Conservation (phyloP, 441 rosid genomes). For the Euphorbia schlechtendalii region DNA sequence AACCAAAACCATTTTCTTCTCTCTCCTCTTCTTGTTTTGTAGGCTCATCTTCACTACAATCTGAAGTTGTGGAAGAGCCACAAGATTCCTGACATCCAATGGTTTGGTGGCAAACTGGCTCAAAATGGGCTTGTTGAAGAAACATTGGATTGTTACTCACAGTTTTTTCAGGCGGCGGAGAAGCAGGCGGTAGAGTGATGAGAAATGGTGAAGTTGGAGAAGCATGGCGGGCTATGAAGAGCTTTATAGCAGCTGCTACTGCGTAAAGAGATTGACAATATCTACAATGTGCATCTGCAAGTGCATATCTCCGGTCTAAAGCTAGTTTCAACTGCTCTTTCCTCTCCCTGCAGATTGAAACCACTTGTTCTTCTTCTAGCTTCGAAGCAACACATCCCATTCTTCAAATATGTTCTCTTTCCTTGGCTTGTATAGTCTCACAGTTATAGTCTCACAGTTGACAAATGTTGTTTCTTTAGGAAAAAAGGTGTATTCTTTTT, state of each 20-base stretch:
- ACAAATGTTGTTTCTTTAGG: conserved; percentile 25
- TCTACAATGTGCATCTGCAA: conserved; percentile 82
- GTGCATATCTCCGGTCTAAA: conserved; percentile 61
- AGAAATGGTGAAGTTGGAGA: conserved; percentile 62
- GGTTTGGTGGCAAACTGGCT: conserved; percentile 38
- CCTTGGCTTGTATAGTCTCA: conserved; percentile 19
- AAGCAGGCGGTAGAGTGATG: conserved; percentile 50
- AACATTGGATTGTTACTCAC: conserved; percentile 47
- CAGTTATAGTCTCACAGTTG: conserved; percentile 18
- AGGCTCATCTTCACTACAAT: conserved; percentile 36
- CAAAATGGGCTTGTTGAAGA: conserved; percentile 46
- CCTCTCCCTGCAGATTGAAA: conserved; percentile 75
- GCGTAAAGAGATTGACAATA: conserved; percentile 84
- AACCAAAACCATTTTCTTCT: conserved; percentile 20
- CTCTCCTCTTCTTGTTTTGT: conserved; percentile 13
- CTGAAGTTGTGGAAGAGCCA: conserved; percentile 33
- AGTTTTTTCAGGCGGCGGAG: conserved; percentile 33
- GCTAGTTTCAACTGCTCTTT: conserved; percentile 66
- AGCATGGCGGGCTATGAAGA: conserved; percentile 73
- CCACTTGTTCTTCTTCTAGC: conserved; percentile 78
- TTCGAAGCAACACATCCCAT: conserved; percentile 98
- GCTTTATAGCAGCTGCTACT: conserved; percentile 76
- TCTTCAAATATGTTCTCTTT: conserved; percentile 4
- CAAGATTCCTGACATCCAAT: conserved; percentile 34
- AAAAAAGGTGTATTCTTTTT: conserved; percentile 27